Conservation (phyloP, 1,139 yeast genomes). For the Nadsonia commutata region DNA sequence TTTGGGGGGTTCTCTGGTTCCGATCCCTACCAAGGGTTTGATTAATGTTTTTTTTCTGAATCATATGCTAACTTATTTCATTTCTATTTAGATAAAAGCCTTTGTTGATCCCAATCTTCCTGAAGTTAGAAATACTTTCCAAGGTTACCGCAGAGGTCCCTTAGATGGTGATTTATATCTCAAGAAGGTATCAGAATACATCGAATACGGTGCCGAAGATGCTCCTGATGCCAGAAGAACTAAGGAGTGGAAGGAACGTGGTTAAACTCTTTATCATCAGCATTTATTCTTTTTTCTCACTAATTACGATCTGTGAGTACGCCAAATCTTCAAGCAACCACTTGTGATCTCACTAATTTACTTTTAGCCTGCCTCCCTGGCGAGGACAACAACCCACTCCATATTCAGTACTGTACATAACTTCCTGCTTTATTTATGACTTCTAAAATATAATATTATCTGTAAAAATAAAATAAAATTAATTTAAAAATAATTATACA, state of each 20-base stretch:
- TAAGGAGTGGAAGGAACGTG: slow-evolving; percentile 18
- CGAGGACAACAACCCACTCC: not conserved
- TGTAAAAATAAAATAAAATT: not conserved
- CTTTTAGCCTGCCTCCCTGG: not conserved
- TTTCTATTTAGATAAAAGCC: slow-evolving; percentile 39
- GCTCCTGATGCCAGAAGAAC: slow-evolving; percentile 15
- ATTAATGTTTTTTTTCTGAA: not conserved
- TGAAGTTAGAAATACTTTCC: slow-evolving; percentile 48
- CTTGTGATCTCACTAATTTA: too few relatives aligned
- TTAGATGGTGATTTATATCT: slow-evolving; percentile 63
- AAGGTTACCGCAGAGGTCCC: slow-evolving; percentile 59
- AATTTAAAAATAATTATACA: too few relatives aligned
- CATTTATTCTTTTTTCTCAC: not conserved
- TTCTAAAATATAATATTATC: not conserved
- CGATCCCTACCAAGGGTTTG: too few relatives aligned
- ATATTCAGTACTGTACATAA: not conserved
- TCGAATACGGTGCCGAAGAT: slow-evolving; percentile 45
- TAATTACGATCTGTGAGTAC: not conserved
- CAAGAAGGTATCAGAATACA: slow-evolving; percentile 57
- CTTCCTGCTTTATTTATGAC: not conserved
- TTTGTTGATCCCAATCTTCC: slow-evolving; percentile 63
- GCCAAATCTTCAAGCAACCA: too few relatives aligned
- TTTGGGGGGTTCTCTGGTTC: too few relatives aligned
- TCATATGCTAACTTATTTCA: not conserved
- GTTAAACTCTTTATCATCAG: slow-evolving; percentile 11